These are phyloP conservation scores for Chlamydomonas eustigma DNA, from an alignment of 139 green algal species.

Conservation along the genomic window DNA sequence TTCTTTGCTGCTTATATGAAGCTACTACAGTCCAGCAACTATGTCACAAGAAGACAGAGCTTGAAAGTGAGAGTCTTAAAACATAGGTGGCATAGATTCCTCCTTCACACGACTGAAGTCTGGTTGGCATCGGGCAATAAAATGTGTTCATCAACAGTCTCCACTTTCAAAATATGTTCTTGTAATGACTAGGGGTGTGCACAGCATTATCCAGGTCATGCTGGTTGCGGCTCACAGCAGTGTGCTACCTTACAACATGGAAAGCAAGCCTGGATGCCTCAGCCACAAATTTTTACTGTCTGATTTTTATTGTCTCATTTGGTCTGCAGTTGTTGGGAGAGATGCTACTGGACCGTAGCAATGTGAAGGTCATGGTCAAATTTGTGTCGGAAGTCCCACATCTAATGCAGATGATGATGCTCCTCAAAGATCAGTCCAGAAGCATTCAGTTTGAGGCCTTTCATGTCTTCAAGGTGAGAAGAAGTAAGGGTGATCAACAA, in stretches of 20 bases:
- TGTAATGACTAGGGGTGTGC: no score
- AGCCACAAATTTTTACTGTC: no score
- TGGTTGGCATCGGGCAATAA: no score
- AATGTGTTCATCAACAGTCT: no score
- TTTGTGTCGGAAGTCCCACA: conserved; percentile 85
- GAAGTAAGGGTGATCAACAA: no score
- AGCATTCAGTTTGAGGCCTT: conserved; percentile 97
- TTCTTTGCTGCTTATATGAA: conserved; percentile 78
- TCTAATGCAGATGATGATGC: conserved; percentile 91
- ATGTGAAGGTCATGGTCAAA: conserved; percentile 83
- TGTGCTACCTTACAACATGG: no score
- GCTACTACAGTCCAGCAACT: conserved; percentile 83
- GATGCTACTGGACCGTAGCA: conserved; percentile 81
- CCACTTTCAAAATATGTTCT: no score
- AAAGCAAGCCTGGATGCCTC: background rate
- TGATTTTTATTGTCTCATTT: conserved; percentile 10
- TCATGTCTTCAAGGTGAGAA: conserved; percentile 93
- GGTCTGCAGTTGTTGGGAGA: conserved; percentile 71
- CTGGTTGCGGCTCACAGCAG: no score
- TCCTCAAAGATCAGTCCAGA: conserved; percentile 81
- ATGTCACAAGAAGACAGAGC: conserved; percentile 86
- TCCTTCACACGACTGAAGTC: no score
- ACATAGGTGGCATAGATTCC: no score
- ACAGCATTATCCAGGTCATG: no score
- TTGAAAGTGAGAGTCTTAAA: conserved; percentile 57